Conservation (phyloP, 306 rosid genomes). For the Lathyrus aphaca region DNA sequence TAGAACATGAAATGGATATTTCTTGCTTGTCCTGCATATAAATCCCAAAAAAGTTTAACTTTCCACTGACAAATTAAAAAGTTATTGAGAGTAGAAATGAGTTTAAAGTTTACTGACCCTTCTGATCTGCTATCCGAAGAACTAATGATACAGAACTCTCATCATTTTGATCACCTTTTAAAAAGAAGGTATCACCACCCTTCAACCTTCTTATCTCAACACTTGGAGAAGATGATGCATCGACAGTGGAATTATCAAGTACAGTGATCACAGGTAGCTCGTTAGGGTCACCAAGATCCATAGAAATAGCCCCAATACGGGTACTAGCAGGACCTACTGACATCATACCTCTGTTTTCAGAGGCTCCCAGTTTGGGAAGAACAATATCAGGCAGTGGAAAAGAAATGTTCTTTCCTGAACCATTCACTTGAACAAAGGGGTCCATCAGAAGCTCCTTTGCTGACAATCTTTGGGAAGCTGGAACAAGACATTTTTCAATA, state of each 20-base stretch:
- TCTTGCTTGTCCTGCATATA: constrained; percentile 46
- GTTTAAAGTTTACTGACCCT: constrained; percentile 41
- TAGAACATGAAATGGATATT: constrained; percentile 52
- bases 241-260: constrained; percentile 28
- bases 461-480: constrained; percentile 49
- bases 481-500: constrained; percentile 52
- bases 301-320: constrained; percentile 30
- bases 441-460: constrained; percentile 48
- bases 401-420: constrained; percentile 33
- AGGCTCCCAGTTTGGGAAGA: constrained; percentile 54
- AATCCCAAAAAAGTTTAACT: constrained; percentile 15
- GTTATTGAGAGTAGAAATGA: not conserved
- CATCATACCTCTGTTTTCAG: constrained; percentile 53
- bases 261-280: constrained; percentile 46
- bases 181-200: constrained; percentile 43
- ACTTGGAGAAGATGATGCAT: constrained; percentile 15
- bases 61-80: not conserved
- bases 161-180: constrained; percentile 50
- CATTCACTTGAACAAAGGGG: constrained; percentile 44
- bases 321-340: constrained; percentile 58
- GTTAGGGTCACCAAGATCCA: constrained; percentile 35
- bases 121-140: constrained; percentile 50
- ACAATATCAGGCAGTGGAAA: constrained; percentile 56
- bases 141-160: constrained; percentile 49
- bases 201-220: constrained; percentile 49